Conservation (phyloP, 2,329 filamentous ascomycete genomes). For the Neurospora sp. region DNA sequence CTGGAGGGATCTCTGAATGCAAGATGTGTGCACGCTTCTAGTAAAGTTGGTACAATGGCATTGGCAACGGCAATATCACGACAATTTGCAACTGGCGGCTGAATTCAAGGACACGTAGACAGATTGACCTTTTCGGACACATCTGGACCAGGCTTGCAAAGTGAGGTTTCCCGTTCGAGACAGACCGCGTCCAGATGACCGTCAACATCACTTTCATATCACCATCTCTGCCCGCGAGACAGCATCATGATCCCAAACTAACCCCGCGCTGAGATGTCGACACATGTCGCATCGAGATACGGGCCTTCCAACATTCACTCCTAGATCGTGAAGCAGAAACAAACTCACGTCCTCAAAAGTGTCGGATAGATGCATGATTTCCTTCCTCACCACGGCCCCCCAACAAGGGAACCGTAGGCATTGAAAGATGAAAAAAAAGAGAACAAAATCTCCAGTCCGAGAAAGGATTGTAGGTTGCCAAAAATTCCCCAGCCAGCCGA, state of each 20-base stretch:
- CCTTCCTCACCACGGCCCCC: conserved; percentile 39
- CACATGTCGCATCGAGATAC: not conserved
- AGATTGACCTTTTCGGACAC: not conserved
- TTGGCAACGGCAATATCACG: not conserved
- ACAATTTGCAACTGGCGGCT: not conserved
- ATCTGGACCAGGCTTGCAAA: not conserved
- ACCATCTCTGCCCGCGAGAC: not conserved
- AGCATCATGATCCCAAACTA: not conserved
- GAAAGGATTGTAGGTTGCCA: conserved; percentile 39
- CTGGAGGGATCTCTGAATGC: not conserved
- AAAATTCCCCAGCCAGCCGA: conserved; percentile 71
- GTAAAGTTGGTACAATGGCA: not conserved
- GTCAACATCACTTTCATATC: not conserved
- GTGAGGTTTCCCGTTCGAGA: not conserved
- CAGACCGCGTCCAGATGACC: not conserved
- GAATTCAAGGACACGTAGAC: not conserved
- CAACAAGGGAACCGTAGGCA: conserved; percentile 31
- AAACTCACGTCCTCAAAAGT: too few species aligned
- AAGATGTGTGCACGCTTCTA: not conserved
- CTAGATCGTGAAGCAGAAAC: too few species aligned
- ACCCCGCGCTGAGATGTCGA: not conserved
- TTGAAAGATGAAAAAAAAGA: conserved; percentile 36
- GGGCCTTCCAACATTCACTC: not conserved
- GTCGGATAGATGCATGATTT: conserved; percentile 1
- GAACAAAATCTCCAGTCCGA: not conserved